Evolutionary conservation across 2,329 filamentous ascomycete genomes (phyloP).

Genomic region (Phialophora verrucosa): DNA sequence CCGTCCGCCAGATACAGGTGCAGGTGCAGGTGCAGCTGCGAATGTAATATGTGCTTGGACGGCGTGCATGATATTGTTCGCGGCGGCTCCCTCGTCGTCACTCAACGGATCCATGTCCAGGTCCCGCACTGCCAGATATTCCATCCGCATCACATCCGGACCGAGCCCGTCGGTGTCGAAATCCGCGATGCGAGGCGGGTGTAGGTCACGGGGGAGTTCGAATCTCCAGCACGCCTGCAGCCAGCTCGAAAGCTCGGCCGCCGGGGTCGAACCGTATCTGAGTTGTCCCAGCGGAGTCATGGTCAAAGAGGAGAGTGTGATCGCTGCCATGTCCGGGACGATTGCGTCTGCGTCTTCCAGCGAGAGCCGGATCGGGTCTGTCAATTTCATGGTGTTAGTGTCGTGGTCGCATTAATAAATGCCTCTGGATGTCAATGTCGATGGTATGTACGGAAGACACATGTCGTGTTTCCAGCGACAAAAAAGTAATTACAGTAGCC

Average conservation of each 20-base stretch:
- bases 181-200: constrained; percentile 16
- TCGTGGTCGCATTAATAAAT: too few relatives aligned
- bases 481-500: too few relatives aligned
- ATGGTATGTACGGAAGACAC: too few relatives aligned
- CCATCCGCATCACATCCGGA: constrained; percentile 12
- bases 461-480: too few relatives aligned
- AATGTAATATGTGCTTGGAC: background rate
- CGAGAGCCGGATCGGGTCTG: constrained; percentile 3
- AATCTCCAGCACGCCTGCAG: constrained; percentile 7
- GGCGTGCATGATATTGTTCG: background rate
- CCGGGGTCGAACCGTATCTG: constrained; percentile 15
- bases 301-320: constrained; percentile 16
- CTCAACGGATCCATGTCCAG: constrained; percentile 16
- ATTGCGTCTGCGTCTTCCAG: background rate
- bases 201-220: constrained; percentile 10
- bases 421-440: too few relatives aligned
- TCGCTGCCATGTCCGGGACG: constrained; percentile 17
- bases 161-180: constrained; percentile 13
- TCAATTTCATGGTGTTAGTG: constrained; percentile 4
- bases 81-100: background rate
- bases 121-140: constrained; percentile 21
- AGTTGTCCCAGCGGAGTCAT: constrained; percentile 19
- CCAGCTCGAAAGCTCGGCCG: constrained; percentile 19
- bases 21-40: background rate
- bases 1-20: background rate